A percentile compares a stretch with the other conserved stretches of the same genome.
phyloP scores from a whole-genome alignment of 768 basidiomycete species.

The Podaxis sp. region DNA sequence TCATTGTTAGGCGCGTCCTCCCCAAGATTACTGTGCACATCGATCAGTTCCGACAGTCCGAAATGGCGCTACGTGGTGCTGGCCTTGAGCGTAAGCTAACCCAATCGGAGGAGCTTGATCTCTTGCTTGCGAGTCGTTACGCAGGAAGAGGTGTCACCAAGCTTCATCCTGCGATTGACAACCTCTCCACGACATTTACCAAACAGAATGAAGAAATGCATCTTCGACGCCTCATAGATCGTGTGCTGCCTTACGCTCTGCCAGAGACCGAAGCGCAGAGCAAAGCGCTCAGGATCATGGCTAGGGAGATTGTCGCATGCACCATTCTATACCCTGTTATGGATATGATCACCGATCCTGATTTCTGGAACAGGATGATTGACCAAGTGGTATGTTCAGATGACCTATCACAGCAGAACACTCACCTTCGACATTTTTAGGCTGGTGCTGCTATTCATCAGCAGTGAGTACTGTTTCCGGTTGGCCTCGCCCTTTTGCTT shows the following conservation, averaged over 20 bases:
- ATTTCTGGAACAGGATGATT: slow-evolving; percentile 94
- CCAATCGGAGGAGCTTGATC: slow-evolving; percentile 87
- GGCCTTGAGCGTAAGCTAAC: slow-evolving; percentile 80
- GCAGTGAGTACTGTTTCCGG: slow-evolving; percentile 30
- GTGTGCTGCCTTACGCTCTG: slow-evolving; percentile 67
- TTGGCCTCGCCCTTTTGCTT: slow-evolving; percentile 1
- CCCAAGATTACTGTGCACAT: slow-evolving; percentile 90
- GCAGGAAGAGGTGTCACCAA: slow-evolving; percentile 60
- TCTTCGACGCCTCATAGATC: slow-evolving; percentile 68
- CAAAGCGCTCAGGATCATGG: slow-evolving; percentile 65
- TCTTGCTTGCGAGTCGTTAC: slow-evolving; percentile 82
- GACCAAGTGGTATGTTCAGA: slow-evolving; percentile 77
- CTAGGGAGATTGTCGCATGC: slow-evolving; percentile 81
- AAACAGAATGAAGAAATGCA: slow-evolving; percentile 89
- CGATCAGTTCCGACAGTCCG: slow-evolving; percentile 88
- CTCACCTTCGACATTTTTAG: slow-evolving; percentile 23
- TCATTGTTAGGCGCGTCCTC: slow-evolving; percentile 80
- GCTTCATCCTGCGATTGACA: slow-evolving; percentile 84
- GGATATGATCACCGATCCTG: slow-evolving; percentile 92
- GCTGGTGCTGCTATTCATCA: slow-evolving; percentile 53
- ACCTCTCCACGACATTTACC: slow-evolving; percentile 85
- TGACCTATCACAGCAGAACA: background rate
- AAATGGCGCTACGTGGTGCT: slow-evolving; percentile 80
- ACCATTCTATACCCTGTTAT: slow-evolving; percentile 82
- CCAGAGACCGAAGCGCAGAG: slow-evolving; percentile 76